These are phyloP conservation scores for Ophiostoma himal-ulmi DNA, from an alignment of 2,329 filamentous ascomycete species.

Conservation along the genomic window DNA sequence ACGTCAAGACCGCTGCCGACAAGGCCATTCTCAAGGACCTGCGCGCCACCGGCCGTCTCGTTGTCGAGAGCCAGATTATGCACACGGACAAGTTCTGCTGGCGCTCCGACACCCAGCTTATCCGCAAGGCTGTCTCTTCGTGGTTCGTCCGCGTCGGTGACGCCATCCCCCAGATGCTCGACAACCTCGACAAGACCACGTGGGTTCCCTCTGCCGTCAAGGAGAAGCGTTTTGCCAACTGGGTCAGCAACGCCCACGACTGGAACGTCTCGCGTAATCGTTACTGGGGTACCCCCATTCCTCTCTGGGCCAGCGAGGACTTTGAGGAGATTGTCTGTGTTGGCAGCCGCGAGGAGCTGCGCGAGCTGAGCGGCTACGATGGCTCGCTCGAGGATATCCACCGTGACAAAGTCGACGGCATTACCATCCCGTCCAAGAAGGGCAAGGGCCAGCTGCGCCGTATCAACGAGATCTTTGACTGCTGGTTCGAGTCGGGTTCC, in stretches of 20 bases:
- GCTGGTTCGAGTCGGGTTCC: conserved; percentile 49
- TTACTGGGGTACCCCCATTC: conserved; percentile 71
- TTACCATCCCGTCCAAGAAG: conserved; percentile 85
- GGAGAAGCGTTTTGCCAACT: conserved; percentile 82
- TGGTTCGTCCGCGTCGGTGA: conserved; percentile 91
- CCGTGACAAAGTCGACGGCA: conserved; percentile 85
- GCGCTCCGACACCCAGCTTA: conserved; percentile 89
- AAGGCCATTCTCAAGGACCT: conserved; percentile 89
- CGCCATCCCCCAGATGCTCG: conserved; percentile 80
- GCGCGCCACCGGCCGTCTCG: conserved; percentile 66
- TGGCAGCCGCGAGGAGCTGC: conserved; percentile 78
- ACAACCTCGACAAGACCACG: conserved; percentile 80
- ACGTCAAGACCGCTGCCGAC: conserved; percentile 89
- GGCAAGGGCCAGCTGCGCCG: conserved; percentile 59
- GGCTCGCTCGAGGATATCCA: conserved; percentile 82
- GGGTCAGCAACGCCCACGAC: conserved; percentile 85
- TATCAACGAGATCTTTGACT: conserved; percentile 58
- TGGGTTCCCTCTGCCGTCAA: conserved; percentile 92
- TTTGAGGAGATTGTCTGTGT: conserved; percentile 79
- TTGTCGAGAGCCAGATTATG: conserved; percentile 79
- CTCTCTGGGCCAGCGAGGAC: conserved; percentile 77
- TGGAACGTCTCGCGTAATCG: conserved; percentile 94
- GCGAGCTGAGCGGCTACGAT: conserved; percentile 76
- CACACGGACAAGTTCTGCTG: conserved; percentile 94
- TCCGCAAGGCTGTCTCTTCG: conserved; percentile 84